Evolutionary conservation across 441 rosid genomes (phyloP), one percentile per base, ranked within the genome.

Genomic region (Jatropha multifida): DNA sequence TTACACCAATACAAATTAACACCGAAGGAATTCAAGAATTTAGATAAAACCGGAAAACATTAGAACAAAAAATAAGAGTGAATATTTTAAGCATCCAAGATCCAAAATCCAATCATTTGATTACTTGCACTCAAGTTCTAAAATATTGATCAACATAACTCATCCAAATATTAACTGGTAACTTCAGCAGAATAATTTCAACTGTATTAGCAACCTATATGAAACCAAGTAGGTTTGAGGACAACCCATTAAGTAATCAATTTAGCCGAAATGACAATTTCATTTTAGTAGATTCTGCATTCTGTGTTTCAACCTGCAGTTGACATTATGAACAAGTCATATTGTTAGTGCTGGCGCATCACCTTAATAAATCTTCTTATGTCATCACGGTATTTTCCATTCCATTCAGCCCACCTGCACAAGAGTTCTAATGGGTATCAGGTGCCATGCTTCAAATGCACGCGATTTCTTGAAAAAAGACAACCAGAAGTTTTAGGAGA

Each of bases 371-470:
- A 95, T 81, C 80, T 89, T 83, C 97, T 87, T 17, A 92, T 68
- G 84, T 92, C 98, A 62, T 95, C 99, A 64, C 98, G 94, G 78
- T 95, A 95, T 85, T 85, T 95, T 55, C 99, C 99, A 68, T 95
- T 93, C 99, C 97, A 95, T 87, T 93, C 98, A 64, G 94, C 98
- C 99, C 97, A 93, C 86, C 98, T 95, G 86, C 90, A 79, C 27
- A 74, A 72, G 51, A 69, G 51, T 66, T 63, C 73, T 48, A 52
- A 55, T 5, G 20, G 48, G 59, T 59, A 71, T 72, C 18, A 66
- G 78, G 52, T 20, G 15, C 56, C 23, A 51, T 32, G 68, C 69
- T 27, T 56, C 65, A 40, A 8, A 68, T 51, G 59, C 13, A 41
- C 17, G 8, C 63, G 52, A 26, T 69, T 51, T 41, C 14, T 27